Percentiles rank a stretch among this genome's conserved stretches.
phyloP scores from a whole-genome alignment of 805 yeast genomes.

The Kuraishia ogatae region DNA sequence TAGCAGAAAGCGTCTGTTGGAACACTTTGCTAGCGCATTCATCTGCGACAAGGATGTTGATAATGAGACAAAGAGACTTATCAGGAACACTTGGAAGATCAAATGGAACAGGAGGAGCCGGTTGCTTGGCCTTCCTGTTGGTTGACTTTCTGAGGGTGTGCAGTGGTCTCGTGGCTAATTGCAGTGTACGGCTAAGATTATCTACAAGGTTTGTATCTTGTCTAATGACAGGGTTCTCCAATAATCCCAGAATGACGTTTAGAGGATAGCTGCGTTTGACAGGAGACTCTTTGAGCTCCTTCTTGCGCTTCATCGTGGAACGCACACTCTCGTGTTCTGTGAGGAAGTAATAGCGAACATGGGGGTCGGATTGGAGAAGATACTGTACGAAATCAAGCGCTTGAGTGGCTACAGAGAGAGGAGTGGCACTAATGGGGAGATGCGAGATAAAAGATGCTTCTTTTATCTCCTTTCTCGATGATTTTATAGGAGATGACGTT shows the following conservation, averaged over 20 bases:
- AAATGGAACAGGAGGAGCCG: slow-evolving; percentile 5
- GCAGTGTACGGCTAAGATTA: slow-evolving; percentile 62
- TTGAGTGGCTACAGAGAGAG: slow-evolving; percentile 67
- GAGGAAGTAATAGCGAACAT: slow-evolving; percentile 64
- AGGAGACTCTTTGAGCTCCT: slow-evolving; percentile 17
- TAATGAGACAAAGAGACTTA: slow-evolving; percentile 50
- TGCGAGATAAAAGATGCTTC: slow-evolving; percentile 4
- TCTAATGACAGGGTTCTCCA: slow-evolving; percentile 55
- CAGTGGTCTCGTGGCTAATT: slow-evolving; percentile 69
- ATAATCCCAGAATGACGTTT: slow-evolving; percentile 52
- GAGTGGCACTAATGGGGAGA: slow-evolving; percentile 53
- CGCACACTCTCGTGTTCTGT: slow-evolving; percentile 60
- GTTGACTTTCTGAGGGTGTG: slow-evolving; percentile 34
- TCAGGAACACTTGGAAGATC: slow-evolving; percentile 59
- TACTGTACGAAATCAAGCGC: slow-evolving; percentile 67
- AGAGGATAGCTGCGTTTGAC: slow-evolving; percentile 43
- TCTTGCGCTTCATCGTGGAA: slow-evolving; percentile 28
- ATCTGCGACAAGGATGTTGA: slow-evolving; percentile 63
- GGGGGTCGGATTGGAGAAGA: slow-evolving; percentile 57
- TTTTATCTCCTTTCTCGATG: slow-evolving; percentile 5
- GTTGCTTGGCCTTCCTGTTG: slow-evolving; percentile 5
- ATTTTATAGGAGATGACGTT: neutral
- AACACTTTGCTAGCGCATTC: slow-evolving; percentile 83
- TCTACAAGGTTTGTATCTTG: slow-evolving; percentile 76
- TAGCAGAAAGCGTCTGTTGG: slow-evolving; percentile 72